Conservation (phyloP, 306 rosid genomes). For the Nissolia schottii region DNA sequence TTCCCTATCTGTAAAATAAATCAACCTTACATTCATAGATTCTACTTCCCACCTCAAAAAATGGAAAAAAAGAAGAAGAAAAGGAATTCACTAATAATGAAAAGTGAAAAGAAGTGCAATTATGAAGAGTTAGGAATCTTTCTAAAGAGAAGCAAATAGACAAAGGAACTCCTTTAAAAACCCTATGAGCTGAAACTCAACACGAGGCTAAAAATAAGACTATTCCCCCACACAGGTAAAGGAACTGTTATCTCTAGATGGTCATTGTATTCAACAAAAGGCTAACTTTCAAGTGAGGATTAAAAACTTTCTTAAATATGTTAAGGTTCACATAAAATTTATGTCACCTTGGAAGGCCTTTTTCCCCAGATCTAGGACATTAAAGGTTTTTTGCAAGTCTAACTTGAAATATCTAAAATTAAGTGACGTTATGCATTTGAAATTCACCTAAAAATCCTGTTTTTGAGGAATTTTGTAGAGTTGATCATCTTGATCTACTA, state of each 20-base stretch:
- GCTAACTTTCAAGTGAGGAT: not conserved
- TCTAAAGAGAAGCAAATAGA: not conserved
- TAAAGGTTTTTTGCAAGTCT: not conserved
- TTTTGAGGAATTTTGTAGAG: slow-evolving; percentile 9
- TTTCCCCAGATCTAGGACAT: not conserved
- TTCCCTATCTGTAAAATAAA: not conserved
- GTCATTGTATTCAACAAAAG: not conserved
- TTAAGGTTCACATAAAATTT: not conserved
- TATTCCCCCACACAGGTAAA: not conserved
- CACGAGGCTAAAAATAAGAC: not conserved
- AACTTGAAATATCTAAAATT: not conserved
- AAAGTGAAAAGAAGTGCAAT: not conserved
- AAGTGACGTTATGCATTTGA: not conserved
- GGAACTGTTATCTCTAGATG: not conserved
- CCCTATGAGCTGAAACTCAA: not conserved
- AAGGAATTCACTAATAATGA: not conserved
- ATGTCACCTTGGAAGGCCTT: not conserved
- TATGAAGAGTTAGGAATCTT: not conserved
- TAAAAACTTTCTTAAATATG: not conserved
- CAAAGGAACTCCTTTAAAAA: not conserved
- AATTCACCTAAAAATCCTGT: not conserved
- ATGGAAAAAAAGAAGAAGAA: not conserved
- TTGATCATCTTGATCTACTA: slow-evolving; percentile 15
- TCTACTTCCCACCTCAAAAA: not conserved
- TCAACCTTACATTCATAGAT: not conserved